phyloP scores from a whole-genome alignment of 805 yeast genomes.

The Ogataea trehalophila region DNA sequence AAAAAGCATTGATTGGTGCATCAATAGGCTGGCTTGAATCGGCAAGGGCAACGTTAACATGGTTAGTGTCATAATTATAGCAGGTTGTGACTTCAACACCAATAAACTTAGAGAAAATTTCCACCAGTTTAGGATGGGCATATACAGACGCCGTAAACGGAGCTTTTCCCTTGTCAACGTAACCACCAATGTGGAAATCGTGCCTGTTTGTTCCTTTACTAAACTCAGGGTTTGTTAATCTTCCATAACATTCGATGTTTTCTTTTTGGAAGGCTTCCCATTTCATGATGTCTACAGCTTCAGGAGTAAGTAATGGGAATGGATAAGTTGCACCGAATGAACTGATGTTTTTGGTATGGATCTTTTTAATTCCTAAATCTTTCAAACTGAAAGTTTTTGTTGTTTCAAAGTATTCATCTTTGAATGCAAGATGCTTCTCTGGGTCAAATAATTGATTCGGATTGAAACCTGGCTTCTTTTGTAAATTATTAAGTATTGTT shows the following conservation, averaged over 20 bases:
- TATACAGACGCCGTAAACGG: conserved; percentile 50
- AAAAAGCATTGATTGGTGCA: conserved; percentile 16
- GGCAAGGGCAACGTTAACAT: conserved; percentile 43
- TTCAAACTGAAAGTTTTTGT: conserved; percentile 34
- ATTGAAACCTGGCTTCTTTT: conserved; percentile 10
- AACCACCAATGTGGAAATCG: conserved; percentile 49
- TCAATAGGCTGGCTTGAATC: conserved; percentile 11
- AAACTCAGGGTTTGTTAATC: conserved; percentile 32
- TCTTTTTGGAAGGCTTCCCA: conserved; percentile 46
- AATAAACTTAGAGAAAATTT: conserved; percentile 44
- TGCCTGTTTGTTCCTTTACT: conserved; percentile 27
- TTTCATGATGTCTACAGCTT: conserved; percentile 52
- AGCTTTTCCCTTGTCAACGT: conserved; percentile 30
- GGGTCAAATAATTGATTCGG: conserved; percentile 33
- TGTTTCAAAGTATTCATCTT: conserved; percentile 32
- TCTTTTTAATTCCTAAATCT: conserved; percentile 34
- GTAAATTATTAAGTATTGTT: conserved; percentile 12
- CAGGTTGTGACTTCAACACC: conserved; percentile 42
- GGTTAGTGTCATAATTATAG: conserved; percentile 52
- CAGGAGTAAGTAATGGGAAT: conserved; percentile 53
- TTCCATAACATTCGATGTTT: conserved; percentile 37
- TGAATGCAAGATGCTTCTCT: conserved; percentile 32
- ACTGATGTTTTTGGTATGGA: conserved; percentile 31
- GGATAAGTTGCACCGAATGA: conserved; percentile 48
- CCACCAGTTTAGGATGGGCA: conserved; percentile 45